phyloP scores from a whole-genome alignment of 129 eudicot genomes.

The Flaveria bidentis region DNA sequence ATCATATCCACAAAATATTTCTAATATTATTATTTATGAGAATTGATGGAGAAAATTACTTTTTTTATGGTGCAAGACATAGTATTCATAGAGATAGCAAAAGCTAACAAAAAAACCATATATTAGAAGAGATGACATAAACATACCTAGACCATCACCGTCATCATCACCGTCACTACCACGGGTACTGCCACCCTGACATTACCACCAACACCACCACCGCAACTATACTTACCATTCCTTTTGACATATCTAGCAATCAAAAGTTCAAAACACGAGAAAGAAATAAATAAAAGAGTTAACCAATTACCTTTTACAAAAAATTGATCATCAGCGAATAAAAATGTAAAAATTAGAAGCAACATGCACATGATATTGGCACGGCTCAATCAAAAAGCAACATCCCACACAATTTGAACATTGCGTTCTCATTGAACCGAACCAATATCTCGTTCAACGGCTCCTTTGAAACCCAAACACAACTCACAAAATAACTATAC shows the following conservation, averaged over 20 bases:
- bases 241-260: neutral
- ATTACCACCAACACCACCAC: neutral
- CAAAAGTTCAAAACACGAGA: neutral
- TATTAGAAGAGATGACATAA: neutral
- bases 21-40: neutral
- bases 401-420: conserved; percentile 33
- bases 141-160: neutral
- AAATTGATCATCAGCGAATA: neutral
- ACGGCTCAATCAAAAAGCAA: conserved; percentile 74
- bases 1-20: neutral
- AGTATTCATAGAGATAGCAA: neutral
- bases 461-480: conserved; percentile 8
- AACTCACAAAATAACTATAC: neutral
- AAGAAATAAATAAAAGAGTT: neutral
- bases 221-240: neutral
- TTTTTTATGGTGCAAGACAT: neutral
- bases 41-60: neutral
- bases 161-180: neutral
- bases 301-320: neutral
- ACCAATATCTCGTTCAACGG: conserved; percentile 60
- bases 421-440: conserved; percentile 61
- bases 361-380: conserved; percentile 70
- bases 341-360: conserved; percentile 1
- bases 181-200: neutral
- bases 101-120: neutral